Conservation (phyloP, 208 protist genomes). For the Kentomonas sorsogonicus region DNA sequence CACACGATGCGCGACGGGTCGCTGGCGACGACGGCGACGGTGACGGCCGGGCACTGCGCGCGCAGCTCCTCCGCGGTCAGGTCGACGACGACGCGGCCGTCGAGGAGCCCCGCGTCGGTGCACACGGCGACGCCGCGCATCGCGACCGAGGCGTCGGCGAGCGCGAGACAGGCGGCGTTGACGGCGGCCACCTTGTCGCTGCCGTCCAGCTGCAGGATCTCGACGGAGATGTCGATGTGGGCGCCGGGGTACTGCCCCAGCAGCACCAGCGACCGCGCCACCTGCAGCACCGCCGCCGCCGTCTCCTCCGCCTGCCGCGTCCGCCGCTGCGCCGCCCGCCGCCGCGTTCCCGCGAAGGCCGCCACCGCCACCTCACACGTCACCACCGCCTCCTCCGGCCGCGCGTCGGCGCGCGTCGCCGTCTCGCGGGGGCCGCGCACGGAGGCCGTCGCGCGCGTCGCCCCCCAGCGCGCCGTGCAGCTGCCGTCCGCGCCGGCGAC, state of each 20-base stretch:
- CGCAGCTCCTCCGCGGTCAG: conserved; percentile 73
- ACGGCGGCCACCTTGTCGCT: conserved; percentile 79
- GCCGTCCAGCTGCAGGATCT: conserved; percentile 76
- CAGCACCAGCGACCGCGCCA: conserved; percentile 67
- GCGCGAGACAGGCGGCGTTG: conserved; percentile 85
- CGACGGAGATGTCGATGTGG: conserved; percentile 82
- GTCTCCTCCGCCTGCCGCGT: conserved; percentile 72
- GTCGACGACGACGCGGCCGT: conserved; percentile 65
- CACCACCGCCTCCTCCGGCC: conserved; percentile 57
- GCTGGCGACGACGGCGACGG: conserved; percentile 58
- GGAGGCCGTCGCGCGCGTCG: conserved; percentile 37
- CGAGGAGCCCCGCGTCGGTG: conserved; percentile 59
- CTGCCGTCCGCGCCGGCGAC: conserved; percentile 63
- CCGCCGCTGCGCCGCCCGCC: conserved; percentile 57
- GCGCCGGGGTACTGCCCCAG: conserved; percentile 82
- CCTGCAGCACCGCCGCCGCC: conserved; percentile 55
- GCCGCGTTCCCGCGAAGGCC: conserved; percentile 63
- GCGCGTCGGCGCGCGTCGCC: conserved; percentile 41
- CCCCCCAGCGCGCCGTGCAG: conserved; percentile 68
- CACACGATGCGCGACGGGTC: conserved; percentile 67
- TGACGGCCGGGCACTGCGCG: conserved; percentile 62
- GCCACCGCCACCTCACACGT: conserved; percentile 80
- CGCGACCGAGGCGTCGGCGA: conserved; percentile 72
- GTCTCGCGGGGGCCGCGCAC: conserved; percentile 71
- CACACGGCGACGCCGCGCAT: conserved; percentile 77